A percentile compares a stretch with the other conserved stretches of the same genome.
phyloP scores from a whole-genome alignment of 208 protist species.

The Zelonia costaricensis region DNA sequence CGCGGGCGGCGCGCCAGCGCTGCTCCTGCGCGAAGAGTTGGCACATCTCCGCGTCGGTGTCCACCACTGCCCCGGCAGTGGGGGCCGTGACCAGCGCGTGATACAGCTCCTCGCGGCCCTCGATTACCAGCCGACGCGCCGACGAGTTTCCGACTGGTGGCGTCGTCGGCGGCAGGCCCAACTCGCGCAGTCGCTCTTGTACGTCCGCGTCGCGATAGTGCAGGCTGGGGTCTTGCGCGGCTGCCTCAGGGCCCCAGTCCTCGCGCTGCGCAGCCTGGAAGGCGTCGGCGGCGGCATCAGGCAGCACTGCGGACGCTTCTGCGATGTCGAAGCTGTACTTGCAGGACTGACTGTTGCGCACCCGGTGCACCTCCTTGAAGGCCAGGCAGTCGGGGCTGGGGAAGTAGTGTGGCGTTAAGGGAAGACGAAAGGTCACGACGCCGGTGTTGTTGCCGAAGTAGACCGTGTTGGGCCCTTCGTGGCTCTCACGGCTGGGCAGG shows the following conservation, averaged over 20 bases:
- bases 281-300: conserved; percentile 12
- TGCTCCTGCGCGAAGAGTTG: conserved; percentile 15
- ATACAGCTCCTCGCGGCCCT: conserved; percentile 23
- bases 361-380: conserved; percentile 45
- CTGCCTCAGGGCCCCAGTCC: conserved; percentile 27
- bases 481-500: conserved; percentile 46
- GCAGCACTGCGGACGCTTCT: conserved; percentile 17
- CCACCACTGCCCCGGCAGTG: conserved; percentile 10
- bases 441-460: conserved; percentile 36
- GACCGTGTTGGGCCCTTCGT: conserved; percentile 37
- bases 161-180: background rate
- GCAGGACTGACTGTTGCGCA: conserved; percentile 39
- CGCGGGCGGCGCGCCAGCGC: conserved; percentile 29
- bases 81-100: conserved; percentile 20
- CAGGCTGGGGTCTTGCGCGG: conserved; percentile 28
- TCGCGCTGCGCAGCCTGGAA: conserved; percentile 12
- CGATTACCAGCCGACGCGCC: conserved; percentile 8
- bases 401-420: conserved; percentile 55
- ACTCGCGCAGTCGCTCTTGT: background rate
- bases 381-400: conserved; percentile 34
- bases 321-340: conserved; percentile 56
- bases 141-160: background rate
- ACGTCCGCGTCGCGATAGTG: conserved; percentile 24
- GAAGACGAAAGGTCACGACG: conserved; percentile 31
- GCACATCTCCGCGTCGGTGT: conserved; percentile 48